These are phyloP conservation scores for Calonectria multiphialidica DNA, from an alignment of 2,329 filamentous ascomycete genomes.

Conservation along the genomic window DNA sequence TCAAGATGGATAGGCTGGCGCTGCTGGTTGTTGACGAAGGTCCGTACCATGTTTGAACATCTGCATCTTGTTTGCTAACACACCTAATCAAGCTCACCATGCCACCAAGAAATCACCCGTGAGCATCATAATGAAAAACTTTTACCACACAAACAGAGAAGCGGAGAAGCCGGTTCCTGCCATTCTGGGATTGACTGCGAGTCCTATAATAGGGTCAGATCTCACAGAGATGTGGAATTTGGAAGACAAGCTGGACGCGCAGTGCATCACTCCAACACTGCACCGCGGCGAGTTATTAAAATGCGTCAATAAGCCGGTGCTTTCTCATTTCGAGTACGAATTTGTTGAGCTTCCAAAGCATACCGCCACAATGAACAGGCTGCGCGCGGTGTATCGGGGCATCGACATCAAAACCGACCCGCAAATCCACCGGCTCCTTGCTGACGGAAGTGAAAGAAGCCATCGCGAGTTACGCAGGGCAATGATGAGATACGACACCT, in stretches of 20 bases:
- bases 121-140: constrained; percentile 78
- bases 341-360: constrained; percentile 15
- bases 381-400: constrained; percentile 54
- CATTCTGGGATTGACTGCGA: constrained; percentile 85
- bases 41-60: constrained; percentile 45
- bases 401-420: constrained; percentile 74
- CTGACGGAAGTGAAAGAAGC: constrained; percentile 56
- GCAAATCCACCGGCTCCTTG: constrained; percentile 61
- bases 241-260: constrained; percentile 77
- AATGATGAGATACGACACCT: constrained; percentile 61
- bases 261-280: constrained; percentile 75
- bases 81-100: constrained; percentile 73
- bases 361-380: constrained; percentile 55
- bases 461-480: constrained; percentile 52
- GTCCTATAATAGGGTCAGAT: constrained; percentile 75
- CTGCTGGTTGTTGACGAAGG: constrained; percentile 89
- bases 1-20: constrained; percentile 71
- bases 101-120: constrained; percentile 74
- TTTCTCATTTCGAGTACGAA: constrained; percentile 55
- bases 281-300: constrained; percentile 78
- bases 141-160: constrained; percentile 69
- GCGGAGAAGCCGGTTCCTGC: constrained; percentile 63
- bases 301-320: constrained; percentile 74
- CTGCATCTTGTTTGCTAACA: constrained; percentile 14
- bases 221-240: constrained; percentile 68